phyloP scores from a whole-genome alignment of 768 basidiomycete species.

The Lactarius deliciosus region DNA sequence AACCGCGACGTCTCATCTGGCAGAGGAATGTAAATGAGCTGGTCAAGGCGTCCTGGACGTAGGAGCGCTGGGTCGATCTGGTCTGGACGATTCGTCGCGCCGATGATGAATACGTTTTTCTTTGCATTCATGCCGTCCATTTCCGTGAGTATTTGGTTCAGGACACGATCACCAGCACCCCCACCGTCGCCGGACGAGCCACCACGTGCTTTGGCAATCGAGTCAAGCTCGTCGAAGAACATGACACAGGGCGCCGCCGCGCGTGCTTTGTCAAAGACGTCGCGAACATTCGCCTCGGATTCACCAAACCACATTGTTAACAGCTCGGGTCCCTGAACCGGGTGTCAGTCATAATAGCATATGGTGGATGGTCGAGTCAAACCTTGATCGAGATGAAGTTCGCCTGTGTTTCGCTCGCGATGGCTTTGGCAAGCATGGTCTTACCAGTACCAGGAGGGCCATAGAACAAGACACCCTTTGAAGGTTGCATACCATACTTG shows the following conservation, averaged over 20 bases:
- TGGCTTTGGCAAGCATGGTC: constrained; percentile 96
- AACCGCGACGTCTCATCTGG: constrained; percentile 92
- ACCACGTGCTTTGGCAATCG: constrained; percentile 97
- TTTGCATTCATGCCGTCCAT: constrained; percentile 99
- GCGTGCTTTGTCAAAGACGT: constrained; percentile 99
- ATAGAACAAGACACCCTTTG: constrained; percentile 99
- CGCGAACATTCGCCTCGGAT: constrained; percentile 99
- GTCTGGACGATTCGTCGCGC: constrained; percentile 95
- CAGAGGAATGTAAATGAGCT: constrained; percentile 98
- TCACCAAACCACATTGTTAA: constrained; percentile 99
- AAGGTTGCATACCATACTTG: constrained; percentile 99
- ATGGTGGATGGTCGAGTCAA: not conserved
- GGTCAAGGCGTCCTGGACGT: constrained; percentile 97
- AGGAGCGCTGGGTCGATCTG: constrained; percentile 92
- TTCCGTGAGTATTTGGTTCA: constrained; percentile 96
- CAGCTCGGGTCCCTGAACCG: constrained; percentile 80
- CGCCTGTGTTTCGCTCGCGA: constrained; percentile 99
- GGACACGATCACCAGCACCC: constrained; percentile 95
- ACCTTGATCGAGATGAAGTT: constrained; percentile 99
- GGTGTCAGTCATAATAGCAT: constrained; percentile 23
- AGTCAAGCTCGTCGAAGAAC: constrained; percentile 99
- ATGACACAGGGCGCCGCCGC: constrained; percentile 99
- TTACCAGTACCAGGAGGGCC: constrained; percentile 99
- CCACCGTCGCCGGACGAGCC: constrained; percentile 84
- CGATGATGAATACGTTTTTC: constrained; percentile 99